These are phyloP conservation scores for Monsonia emarginata DNA, from an alignment of 441 rosid species.

Conservation along the genomic window DNA sequence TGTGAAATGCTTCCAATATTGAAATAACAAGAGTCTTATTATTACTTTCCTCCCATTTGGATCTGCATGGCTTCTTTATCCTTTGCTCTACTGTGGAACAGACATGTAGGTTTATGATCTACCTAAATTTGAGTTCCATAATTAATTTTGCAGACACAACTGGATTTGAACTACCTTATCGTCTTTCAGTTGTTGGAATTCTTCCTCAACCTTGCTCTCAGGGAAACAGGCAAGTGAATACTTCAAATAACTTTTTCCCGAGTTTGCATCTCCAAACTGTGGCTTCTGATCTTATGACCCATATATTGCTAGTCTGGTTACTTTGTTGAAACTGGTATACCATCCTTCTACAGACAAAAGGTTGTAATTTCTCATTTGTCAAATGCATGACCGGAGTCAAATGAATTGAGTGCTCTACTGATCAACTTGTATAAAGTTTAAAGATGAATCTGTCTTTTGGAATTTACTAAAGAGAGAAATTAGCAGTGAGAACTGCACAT, in stretches of 20 bases:
- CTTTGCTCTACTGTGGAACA: conserved; percentile 7
- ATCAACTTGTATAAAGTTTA: background rate
- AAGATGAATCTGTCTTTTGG: background rate
- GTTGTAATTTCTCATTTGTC: conserved; percentile 5
- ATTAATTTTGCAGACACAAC: conserved; percentile 36
- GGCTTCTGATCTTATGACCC: conserved; percentile 3
- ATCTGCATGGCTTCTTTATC: background rate
- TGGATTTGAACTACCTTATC: conserved; percentile 38
- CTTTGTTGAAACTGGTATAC: conserved; percentile 4
- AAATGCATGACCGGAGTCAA: background rate
- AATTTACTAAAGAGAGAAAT: background rate
- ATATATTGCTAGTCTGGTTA: background rate
- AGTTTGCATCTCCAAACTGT: conserved; percentile 13
- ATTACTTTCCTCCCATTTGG: background rate
- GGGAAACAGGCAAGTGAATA: conserved; percentile 38
- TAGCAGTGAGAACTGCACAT: conserved; percentile 3
- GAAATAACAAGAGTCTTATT: background rate
- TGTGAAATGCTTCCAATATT: background rate
- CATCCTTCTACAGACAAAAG: conserved; percentile 7
- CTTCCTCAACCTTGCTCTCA: conserved; percentile 47
- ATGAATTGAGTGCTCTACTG: background rate
- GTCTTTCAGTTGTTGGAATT: conserved; percentile 47
- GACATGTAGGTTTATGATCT: conserved; percentile 10
- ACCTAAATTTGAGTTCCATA: background rate
- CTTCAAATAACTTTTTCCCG: conserved; percentile 12